Evolutionary conservation across 768 basidiomycete genomes (phyloP), one percentile per base, ranked within the genome.

Genomic region (Tricholoma saponaceum): DNA sequence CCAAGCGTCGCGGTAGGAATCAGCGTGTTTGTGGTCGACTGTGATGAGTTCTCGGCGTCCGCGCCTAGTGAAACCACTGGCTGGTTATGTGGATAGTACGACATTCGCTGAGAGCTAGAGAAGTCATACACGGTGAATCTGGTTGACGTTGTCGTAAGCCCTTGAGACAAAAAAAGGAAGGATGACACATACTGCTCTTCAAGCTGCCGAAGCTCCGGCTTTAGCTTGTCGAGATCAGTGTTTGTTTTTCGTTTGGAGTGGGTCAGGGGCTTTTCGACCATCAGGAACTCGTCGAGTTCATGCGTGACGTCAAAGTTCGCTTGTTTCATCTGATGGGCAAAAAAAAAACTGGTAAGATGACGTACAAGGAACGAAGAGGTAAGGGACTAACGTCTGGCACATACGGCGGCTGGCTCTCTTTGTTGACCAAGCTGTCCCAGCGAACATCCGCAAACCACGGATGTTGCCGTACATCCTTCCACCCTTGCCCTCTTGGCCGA

Each of bases 251-350:
- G 87, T 72, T 94, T 97, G 46, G 90, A 80, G 60, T 95, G 94
- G 56, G 93, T 97, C 55, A 98, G 75, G n/a, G 96, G 96, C 70
- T 98, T 98, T 74, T 98, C 96, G 53, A 95, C 95, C 82, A 98
- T 84, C 67, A 99, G 72, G 66, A 98, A 90, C 70, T 99, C 97
- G 69, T 99, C 95, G 9, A 99, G 83, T 75, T 98, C 97, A 67
- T 98, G 95, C 33, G 93, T 86, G 35, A 97, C 89, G 68, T 99
- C 96, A 71, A 98, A 99, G 71, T 99, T 98, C n/a, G 95, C 92
- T 72, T 89, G 89, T 70, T 95, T 95, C 72, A 89, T 85, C 95
- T 99, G 67, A 25, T 58, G 41, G 51, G 52, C 43, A 20, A 18
- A 33, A 33, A 56, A 41, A 58, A 60, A 32, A 64, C 32, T 49